These are phyloP conservation scores for Epichloe gansuensis DNA, from an alignment of 2,329 filamentous ascomycete species.

Conservation along the genomic window DNA sequence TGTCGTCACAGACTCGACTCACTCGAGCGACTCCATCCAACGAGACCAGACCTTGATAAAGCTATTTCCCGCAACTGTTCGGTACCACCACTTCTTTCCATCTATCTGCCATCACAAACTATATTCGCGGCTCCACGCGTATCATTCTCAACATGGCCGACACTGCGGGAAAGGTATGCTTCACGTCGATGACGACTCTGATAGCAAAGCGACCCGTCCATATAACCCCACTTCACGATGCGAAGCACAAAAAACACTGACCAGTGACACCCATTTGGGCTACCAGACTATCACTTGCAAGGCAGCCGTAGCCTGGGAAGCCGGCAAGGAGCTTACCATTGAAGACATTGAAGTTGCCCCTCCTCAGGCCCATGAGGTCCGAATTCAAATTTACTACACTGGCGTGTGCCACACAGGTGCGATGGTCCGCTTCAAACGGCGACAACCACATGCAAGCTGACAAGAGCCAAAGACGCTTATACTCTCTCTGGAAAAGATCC, in stretches of 20 bases:
- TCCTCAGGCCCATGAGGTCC: slow-evolving; percentile 85
- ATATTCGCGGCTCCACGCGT: background rate
- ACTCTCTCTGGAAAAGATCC: slow-evolving; percentile 93
- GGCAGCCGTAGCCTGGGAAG: slow-evolving; percentile 96
- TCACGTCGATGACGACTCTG: background rate
- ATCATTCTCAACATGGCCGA: slow-evolving; percentile 4
- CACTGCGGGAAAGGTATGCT: slow-evolving; percentile 7
- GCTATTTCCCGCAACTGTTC: background rate
- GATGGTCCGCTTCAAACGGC: background rate
- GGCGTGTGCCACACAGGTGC: slow-evolving; percentile 96
- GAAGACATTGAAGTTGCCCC: slow-evolving; percentile 89
- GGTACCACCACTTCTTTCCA: background rate
- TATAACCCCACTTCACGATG: slow-evolving; percentile 1
- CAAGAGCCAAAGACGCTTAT: slow-evolving; percentile 58
- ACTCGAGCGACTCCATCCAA: background rate
- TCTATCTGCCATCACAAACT: background rate
- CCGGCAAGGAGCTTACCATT: slow-evolving; percentile 74
- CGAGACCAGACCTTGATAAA: background rate
- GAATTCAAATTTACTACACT: slow-evolving; percentile 94
- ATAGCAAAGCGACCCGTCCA: slow-evolving; percentile 2
- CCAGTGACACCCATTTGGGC: slow-evolving; percentile 1
- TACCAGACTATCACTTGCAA: slow-evolving; percentile 87
- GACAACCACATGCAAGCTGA: slow-evolving; percentile 4
- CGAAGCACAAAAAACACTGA: slow-evolving; percentile 3
- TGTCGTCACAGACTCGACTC: background rate